A percentile compares a stretch with the other conserved stretches of the same genome.
Conservation (phyloP, 2,329 filamentous ascomycete genomes). For the Ceratocystis cacaofunesta region DNA sequence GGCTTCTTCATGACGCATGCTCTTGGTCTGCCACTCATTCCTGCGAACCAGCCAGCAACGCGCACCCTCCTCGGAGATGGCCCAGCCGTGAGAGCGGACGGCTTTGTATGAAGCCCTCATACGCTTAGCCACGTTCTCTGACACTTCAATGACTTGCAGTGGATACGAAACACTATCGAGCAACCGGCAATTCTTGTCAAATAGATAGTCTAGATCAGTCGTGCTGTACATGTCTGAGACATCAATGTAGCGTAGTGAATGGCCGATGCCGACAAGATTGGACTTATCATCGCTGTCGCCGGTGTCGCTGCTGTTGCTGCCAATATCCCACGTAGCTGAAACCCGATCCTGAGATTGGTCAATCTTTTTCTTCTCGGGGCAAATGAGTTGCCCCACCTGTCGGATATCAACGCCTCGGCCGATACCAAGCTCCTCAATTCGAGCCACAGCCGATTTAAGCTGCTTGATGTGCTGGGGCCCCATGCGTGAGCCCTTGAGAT, state of each 20-base stretch:
- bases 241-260: slow-evolving; percentile 59
- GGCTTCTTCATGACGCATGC: slow-evolving; percentile 24
- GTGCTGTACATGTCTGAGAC: slow-evolving; percentile 41
- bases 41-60: slow-evolving; percentile 52
- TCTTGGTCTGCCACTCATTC: slow-evolving; percentile 25
- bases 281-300: slow-evolving; percentile 31
- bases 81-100: slow-evolving; percentile 52
- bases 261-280: slow-evolving; percentile 25
- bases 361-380: slow-evolving; percentile 43
- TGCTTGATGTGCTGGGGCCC: slow-evolving; percentile 46
- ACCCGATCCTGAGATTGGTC: slow-evolving; percentile 65
- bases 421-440: slow-evolving; percentile 53
- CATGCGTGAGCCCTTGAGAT: slow-evolving; percentile 61
- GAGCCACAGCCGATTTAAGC: slow-evolving; percentile 26
- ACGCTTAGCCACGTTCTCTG: slow-evolving; percentile 50
- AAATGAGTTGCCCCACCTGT: slow-evolving; percentile 53
- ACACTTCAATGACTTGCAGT: slow-evolving; percentile 62
- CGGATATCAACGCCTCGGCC: slow-evolving; percentile 50
- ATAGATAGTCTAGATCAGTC: slow-evolving; percentile 36
- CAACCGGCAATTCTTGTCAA: slow-evolving; percentile 37
- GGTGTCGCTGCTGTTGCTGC: slow-evolving; percentile 21
- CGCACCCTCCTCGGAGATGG: slow-evolving; percentile 51
- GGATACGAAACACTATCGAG: slow-evolving; percentile 47
- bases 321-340: slow-evolving; percentile 18
- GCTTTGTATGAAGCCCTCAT: slow-evolving; percentile 48